Evolutionary conservation across 306 rosid genomes (phyloP).

Genomic region (Luffa acutangula): DNA sequence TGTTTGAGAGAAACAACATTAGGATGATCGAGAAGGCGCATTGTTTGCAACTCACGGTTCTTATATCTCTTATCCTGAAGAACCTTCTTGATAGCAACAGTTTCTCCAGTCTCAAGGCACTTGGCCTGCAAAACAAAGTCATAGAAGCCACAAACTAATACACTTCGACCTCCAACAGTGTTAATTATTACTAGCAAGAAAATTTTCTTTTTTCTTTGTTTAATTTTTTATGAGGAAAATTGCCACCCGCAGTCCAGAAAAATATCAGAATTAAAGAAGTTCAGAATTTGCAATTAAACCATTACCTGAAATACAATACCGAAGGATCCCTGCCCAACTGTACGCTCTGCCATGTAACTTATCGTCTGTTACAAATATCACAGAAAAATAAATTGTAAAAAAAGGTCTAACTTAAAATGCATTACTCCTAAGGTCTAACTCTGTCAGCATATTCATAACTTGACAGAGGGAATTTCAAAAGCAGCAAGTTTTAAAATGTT

Average conservation of each 20-base stretch:
- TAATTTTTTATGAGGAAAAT: neutral
- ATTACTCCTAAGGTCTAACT: neutral
- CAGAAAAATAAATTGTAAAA: neutral
- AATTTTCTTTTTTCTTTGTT: too few species aligned
- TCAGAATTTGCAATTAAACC: conserved; percentile 4
- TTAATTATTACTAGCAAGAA: neutral
- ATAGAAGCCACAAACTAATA: neutral
- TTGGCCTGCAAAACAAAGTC: conserved; percentile 41
- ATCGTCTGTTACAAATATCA: conserved; percentile 34
- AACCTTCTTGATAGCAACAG: conserved; percentile 58
- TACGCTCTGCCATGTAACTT: conserved; percentile 73
- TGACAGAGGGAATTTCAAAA: neutral
- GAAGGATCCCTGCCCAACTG: conserved; percentile 61
- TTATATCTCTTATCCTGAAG: conserved; percentile 61
- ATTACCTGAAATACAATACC: conserved; percentile 66
- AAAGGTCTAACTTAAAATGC: neutral
- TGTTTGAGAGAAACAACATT: conserved; percentile 63
- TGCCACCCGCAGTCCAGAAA: neutral
- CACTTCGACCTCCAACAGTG: neutral
- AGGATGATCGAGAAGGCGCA: conserved; percentile 73
- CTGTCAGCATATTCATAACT: neutral
- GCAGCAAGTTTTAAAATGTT: neutral
- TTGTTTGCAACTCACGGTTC: conserved; percentile 66
- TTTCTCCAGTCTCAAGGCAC: conserved; percentile 60
- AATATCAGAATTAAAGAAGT: neutral